Percentiles rank a stretch among this genome's conserved stretches.
Evolutionary conservation across 768 basidiomycete genomes (phyloP).

Genomic region (Tephrocybe sp.): DNA sequence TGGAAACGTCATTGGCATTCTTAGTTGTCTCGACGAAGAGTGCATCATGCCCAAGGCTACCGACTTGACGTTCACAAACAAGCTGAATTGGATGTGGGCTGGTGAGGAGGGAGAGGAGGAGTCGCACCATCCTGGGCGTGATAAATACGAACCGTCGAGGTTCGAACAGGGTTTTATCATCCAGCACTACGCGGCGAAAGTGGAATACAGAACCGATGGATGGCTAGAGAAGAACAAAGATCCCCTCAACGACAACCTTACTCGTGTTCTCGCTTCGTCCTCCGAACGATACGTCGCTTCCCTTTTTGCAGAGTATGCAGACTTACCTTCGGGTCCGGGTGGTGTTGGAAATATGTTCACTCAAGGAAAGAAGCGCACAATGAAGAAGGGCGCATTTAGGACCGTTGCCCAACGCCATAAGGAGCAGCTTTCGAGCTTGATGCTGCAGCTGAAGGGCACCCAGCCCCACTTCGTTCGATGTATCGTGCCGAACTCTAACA

Average conservation of each 20-base stretch:
- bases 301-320: conserved; percentile 82
- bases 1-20: conserved; percentile 79
- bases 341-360: conserved; percentile 38
- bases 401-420: conserved; percentile 96
- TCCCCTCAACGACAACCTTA: conserved; percentile 94
- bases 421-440: conserved; percentile 89
- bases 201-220: conserved; percentile 93
- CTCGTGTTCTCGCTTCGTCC: conserved; percentile 82
- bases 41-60: conserved; percentile 99
- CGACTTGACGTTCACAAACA: conserved; percentile 92
- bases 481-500: conserved; percentile 92
- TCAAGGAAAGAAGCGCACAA: conserved; percentile 65
- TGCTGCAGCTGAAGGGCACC: conserved; percentile 88
- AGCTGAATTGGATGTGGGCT: conserved; percentile 81
- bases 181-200: conserved; percentile 94
- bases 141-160: conserved; percentile 83
- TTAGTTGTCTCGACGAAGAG: conserved; percentile 94
- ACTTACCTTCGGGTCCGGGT: conserved; percentile 37
- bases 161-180: conserved; percentile 95
- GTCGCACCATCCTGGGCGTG: conserved; percentile 66
- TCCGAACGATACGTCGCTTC: conserved; percentile 77
- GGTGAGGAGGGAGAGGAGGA: conserved; percentile 45
- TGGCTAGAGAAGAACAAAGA: conserved; percentile 99
- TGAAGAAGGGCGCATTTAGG: conserved; percentile 96
- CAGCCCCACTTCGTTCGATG: conserved; percentile 98